phyloP scores from a whole-genome alignment of 306 rosid genomes.

The Pyrus communis region DNA sequence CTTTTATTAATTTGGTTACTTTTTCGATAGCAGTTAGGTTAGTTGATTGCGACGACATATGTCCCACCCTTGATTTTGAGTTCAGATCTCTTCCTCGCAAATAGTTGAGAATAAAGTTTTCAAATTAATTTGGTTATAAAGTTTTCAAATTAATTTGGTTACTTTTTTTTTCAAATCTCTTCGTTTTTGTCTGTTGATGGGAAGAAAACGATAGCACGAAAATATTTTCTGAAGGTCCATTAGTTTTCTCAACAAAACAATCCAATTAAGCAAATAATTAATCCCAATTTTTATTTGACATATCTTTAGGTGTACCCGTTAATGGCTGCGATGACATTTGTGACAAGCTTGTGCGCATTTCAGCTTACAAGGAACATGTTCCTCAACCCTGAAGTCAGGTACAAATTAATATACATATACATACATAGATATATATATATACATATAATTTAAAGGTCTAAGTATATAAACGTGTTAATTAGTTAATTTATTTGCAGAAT shows the following conservation, averaged over 20 bases:
- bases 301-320: slow-evolving; percentile 61
- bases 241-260: too few relatives aligned
- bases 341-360: slow-evolving; percentile 54
- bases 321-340: slow-evolving; percentile 79
- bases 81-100: too few relatives aligned
- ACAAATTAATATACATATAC: neutral
- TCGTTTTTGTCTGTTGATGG: too few relatives aligned
- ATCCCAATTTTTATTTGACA: neutral
- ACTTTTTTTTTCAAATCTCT: neutral
- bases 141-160: too few relatives aligned
- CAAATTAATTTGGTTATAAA: too few relatives aligned
- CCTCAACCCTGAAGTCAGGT: slow-evolving; percentile 82
- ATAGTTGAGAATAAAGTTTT: too few relatives aligned
- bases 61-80: too few relatives aligned
- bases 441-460: neutral
- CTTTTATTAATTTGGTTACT: neutral
- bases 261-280: neutral
- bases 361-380: slow-evolving; percentile 61
- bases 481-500: slow-evolving; percentile 30
- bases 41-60: neutral
- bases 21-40: too few relatives aligned
- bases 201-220: neutral
- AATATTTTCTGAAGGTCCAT: too few relatives aligned
- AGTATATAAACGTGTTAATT: neutral
- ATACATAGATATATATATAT: neutral